Percentiles rank a stretch among this genome's conserved stretches.
Conservation (phyloP, 805 yeast genomes). For the Maudiozyma serrabonitensis region DNA sequence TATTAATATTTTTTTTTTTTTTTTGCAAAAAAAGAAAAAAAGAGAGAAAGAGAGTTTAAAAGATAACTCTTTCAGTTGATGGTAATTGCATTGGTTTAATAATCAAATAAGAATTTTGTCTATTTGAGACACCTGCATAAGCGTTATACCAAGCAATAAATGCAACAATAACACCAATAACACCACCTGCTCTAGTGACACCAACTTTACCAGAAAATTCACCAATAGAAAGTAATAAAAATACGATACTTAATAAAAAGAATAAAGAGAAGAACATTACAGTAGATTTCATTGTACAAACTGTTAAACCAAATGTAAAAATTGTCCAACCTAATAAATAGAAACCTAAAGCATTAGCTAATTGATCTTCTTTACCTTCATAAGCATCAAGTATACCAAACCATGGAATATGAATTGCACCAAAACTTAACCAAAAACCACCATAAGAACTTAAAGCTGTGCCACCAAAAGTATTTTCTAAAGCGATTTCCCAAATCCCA, state of each 20-base stretch:
- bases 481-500: conserved; percentile 56
- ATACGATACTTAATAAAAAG: conserved; percentile 44
- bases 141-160: conserved; percentile 64
- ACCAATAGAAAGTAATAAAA: conserved; percentile 44
- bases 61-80: conserved; percentile 11
- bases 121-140: conserved; percentile 56
- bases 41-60: neutral
- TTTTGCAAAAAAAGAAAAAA: neutral
- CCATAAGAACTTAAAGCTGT: conserved; percentile 56
- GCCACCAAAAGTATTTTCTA: conserved; percentile 61
- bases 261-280: conserved; percentile 52
- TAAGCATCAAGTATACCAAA: conserved; percentile 51
- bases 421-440: conserved; percentile 61
- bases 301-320: conserved; percentile 44
- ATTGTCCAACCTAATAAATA: conserved; percentile 54
- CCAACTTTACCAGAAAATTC: conserved; percentile 36
- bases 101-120: conserved; percentile 42
- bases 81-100: conserved; percentile 28
- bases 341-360: conserved; percentile 47
- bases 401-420: conserved; percentile 47
- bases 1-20: no score
- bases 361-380: conserved; percentile 26
- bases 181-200: conserved; percentile 50
- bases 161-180: conserved; percentile 51
- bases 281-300: conserved; percentile 55